These are phyloP conservation scores for Pholiota molesta DNA, from an alignment of 768 basidiomycete species.

Conservation along the genomic window DNA sequence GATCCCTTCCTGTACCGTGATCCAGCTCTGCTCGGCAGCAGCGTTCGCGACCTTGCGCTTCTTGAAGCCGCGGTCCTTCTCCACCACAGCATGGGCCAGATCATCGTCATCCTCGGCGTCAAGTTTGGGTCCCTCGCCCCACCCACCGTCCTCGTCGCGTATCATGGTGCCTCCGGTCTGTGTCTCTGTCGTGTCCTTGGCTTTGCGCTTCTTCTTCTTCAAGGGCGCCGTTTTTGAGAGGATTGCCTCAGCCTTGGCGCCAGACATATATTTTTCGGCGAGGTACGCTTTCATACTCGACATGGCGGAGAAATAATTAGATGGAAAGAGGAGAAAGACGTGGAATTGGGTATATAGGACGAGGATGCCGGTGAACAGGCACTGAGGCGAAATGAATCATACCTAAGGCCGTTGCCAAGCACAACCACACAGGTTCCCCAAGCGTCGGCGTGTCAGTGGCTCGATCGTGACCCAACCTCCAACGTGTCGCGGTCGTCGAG, in stretches of 20 bases:
- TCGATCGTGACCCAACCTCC: constrained; percentile 11
- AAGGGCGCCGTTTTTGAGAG: constrained; percentile 62
- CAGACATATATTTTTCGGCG: constrained; percentile 94
- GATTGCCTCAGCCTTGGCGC: constrained; percentile 95
- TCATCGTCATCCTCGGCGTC: constrained; percentile 66
- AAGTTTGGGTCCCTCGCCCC: constrained; percentile 50
- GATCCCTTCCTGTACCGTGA: constrained; percentile 60
- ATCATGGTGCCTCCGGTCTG: constrained; percentile 37
- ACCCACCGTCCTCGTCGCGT: constrained; percentile 74
- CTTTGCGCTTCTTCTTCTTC: constrained; percentile 83
- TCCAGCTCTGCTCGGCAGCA: constrained; percentile 62
- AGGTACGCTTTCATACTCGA: constrained; percentile 78
- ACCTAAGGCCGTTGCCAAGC: constrained; percentile 17
- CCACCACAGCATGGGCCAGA: constrained; percentile 64
- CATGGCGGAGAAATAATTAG: constrained; percentile 29
- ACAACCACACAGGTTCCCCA: constrained; percentile 13
- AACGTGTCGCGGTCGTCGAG: constrained; percentile 18
- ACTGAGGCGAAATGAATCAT: neutral
- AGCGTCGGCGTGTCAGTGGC: too few species aligned
- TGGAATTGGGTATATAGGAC: neutral
- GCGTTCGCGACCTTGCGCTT: constrained; percentile 53
- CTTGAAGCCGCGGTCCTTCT: constrained; percentile 79
- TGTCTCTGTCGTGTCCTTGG: constrained; percentile 26
- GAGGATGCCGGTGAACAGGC: neutral
- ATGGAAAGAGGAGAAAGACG: neutral